These are phyloP conservation scores for Populus hybrid DNA, from an alignment of 441 rosid genomes.

Conservation along the genomic window DNA sequence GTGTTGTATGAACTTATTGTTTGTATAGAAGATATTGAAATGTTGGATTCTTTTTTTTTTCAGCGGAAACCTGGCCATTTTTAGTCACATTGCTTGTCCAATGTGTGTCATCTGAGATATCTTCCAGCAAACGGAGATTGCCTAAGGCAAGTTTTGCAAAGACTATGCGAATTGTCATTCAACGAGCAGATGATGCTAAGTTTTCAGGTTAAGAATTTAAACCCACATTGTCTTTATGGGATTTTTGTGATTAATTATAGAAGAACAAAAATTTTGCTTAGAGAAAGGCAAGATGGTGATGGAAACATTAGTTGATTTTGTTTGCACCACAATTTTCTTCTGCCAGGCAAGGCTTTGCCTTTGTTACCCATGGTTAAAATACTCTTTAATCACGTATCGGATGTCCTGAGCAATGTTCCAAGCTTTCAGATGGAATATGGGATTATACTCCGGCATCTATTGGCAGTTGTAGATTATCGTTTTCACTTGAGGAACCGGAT, in stretches of 20 bases:
- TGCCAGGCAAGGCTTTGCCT: conserved; percentile 58
- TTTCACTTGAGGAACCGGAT: conserved; percentile 76
- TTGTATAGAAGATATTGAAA: neutral
- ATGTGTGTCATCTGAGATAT: conserved; percentile 72
- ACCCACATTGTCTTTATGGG: neutral
- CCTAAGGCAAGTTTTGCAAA: conserved; percentile 70
- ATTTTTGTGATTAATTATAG: neutral
- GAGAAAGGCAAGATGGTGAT: neutral
- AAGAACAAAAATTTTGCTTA: neutral
- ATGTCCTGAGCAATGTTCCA: conserved; percentile 69
- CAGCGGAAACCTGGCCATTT: conserved; percentile 97
- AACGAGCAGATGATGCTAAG: conserved; percentile 68
- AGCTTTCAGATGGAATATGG: conserved; percentile 92
- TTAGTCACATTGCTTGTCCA: conserved; percentile 61
- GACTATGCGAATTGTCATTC: conserved; percentile 66
- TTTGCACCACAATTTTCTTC: conserved; percentile 7
- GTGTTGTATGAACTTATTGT: neutral
- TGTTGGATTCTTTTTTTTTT: conserved; percentile 18
- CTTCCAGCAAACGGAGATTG: conserved; percentile 61
- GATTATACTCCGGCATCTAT: conserved; percentile 72
- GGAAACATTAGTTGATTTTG: conserved; percentile 3
- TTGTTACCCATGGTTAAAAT: conserved; percentile 66
- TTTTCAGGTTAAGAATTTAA: conserved; percentile 54
- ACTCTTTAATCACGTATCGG: conserved; percentile 71
- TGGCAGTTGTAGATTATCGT: conserved; percentile 62